Evolutionary conservation across 345 rosid genomes (phyloP).

Genomic region (Tarenaya hassleriana): DNA sequence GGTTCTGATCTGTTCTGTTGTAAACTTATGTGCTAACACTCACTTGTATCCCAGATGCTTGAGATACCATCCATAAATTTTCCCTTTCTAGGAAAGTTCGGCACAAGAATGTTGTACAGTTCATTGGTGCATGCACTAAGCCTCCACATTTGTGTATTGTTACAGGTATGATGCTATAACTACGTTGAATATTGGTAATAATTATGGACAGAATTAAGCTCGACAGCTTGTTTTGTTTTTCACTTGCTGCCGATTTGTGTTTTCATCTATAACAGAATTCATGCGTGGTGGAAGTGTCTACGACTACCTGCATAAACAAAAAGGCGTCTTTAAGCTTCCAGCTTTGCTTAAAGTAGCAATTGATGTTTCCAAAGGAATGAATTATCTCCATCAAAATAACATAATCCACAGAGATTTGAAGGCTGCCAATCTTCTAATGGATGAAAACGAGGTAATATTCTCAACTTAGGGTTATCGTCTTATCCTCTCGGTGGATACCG

Average conservation of each 20-base stretch:
- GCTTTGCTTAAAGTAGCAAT: constrained; percentile 77
- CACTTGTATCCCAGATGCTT: no score
- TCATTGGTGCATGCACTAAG: constrained; percentile 97
- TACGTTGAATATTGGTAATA: constrained; percentile 2
- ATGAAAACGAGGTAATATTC: constrained; percentile 98
- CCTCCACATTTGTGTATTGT: constrained; percentile 87
- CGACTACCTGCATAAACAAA: constrained; percentile 93
- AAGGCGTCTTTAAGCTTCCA: constrained; percentile 89
- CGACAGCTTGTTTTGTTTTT: neutral
- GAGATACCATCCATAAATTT: constrained; percentile 15
- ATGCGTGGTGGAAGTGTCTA: constrained; percentile 99
- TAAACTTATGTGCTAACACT: constrained; percentile 7
- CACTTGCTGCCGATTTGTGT: no score
- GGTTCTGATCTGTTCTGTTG: constrained; percentile 7
- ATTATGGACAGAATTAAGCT: neutral
- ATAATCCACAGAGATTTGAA: constrained; percentile 96
- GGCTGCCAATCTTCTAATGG: constrained; percentile 94
- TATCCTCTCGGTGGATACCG: no score
- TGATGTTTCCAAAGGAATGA: constrained; percentile 97
- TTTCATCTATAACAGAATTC: constrained; percentile 58
- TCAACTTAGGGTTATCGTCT: no score
- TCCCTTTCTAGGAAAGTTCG: constrained; percentile 70
- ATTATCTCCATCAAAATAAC: constrained; percentile 88
- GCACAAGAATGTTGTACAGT: constrained; percentile 94
- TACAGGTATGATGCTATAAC: constrained; percentile 48